Percentiles rank a stretch among this genome's conserved stretches.
phyloP scores from a whole-genome alignment of 495 filamentous ascomycete genomes.

The Tuber microsphaerosporum region DNA sequence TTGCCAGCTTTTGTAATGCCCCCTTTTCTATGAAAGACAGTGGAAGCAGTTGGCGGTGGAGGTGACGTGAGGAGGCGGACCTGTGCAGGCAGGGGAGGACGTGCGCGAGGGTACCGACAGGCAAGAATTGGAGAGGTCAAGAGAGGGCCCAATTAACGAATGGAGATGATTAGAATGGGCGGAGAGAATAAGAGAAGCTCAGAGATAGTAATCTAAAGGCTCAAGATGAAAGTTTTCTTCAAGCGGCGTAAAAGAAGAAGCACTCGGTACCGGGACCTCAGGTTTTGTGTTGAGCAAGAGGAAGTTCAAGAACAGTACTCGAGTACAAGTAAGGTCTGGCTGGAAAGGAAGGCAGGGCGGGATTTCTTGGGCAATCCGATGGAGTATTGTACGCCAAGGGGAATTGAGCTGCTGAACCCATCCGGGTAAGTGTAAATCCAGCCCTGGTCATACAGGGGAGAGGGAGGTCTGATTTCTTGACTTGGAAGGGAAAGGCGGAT shows the following conservation, averaged over 20 bases:
- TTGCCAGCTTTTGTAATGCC: neutral
- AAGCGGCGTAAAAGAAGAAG: neutral
- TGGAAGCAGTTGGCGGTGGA: neutral
- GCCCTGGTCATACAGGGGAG: neutral
- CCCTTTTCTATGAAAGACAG: neutral
- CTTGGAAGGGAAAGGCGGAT: conserved; percentile 4
- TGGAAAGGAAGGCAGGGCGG: conserved; percentile 13
- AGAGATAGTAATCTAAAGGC: neutral
- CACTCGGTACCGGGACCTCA: neutral
- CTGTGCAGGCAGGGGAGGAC: neutral
- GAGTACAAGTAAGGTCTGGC: conserved; percentile 15
- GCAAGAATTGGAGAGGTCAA: neutral
- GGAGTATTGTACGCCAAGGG: conserved; percentile 6
- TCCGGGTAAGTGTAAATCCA: conserved; percentile 12
- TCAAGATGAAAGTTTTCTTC: neutral
- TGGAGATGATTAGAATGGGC: neutral
- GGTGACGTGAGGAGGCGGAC: neutral
- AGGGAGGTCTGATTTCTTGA: neutral
- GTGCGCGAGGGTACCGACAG: neutral
- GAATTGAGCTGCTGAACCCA: conserved; percentile 16
- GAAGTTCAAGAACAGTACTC: conserved; percentile 10
- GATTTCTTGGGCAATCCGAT: conserved; percentile 13
- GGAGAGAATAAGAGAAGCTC: neutral
- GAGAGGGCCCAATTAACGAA: neutral
- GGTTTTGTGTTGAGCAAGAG: neutral